These are phyloP conservation scores for Ophiostoma quercus DNA, from an alignment of 2,329 filamentous ascomycete genomes.

Conservation along the genomic window DNA sequence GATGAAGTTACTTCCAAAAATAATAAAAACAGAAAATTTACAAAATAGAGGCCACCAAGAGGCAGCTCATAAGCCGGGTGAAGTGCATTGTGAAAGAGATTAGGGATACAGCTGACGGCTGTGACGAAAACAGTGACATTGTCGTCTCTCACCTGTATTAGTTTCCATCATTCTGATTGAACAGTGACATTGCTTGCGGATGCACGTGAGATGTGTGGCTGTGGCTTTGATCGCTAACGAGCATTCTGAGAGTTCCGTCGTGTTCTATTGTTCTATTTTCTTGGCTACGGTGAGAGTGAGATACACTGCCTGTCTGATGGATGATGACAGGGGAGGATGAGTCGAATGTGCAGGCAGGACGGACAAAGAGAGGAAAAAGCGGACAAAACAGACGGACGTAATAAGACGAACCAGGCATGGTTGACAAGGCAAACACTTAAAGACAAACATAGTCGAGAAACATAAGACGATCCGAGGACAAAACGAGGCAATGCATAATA, in stretches of 20 bases:
- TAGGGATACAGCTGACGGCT: not conserved
- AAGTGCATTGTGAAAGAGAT: not conserved
- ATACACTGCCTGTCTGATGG: slow-evolving; percentile 4
- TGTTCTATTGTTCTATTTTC: slow-evolving; percentile 12
- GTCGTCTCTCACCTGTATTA: too few species aligned
- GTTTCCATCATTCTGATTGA: too few species aligned
- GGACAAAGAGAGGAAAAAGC: too few species aligned
- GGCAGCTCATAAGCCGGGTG: not conserved
- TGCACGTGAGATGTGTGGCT: slow-evolving; percentile 7
- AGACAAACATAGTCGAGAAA: not conserved
- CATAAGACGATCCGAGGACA: not conserved
- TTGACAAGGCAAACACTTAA: not conserved
- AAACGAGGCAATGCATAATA: not conserved
- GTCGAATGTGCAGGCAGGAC: not conserved
- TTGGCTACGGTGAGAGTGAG: not conserved
- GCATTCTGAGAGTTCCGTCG: not conserved
- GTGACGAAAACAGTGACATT: not conserved
- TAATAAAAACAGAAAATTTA: not conserved
- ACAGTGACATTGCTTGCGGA: not conserved
- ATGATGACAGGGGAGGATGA: slow-evolving; percentile 4
- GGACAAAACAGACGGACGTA: too few species aligned
- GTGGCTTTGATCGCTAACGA: not conserved
- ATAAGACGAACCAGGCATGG: not conserved
- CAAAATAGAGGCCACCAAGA: not conserved
- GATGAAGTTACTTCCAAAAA: not conserved